phyloP scores from a whole-genome alignment of 2,329 filamentous ascomycete genomes.

The Sclerotinia glacialis region DNA sequence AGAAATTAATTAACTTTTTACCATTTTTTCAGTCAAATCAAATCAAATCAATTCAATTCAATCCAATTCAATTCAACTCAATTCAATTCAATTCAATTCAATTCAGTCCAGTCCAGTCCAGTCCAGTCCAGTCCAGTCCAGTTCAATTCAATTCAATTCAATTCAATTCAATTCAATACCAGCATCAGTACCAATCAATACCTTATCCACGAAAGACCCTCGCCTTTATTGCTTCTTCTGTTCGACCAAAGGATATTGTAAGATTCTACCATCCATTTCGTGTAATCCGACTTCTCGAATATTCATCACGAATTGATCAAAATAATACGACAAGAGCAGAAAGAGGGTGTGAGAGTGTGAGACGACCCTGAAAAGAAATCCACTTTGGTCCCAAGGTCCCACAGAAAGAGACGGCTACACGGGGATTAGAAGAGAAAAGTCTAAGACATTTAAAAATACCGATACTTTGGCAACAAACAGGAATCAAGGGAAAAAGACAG shows the following conservation, averaged over 20 bases:
- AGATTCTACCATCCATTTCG: not conserved
- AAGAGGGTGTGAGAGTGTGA: not conserved
- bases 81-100: not conserved
- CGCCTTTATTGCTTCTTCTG: conserved; percentile 1
- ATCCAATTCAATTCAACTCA: not conserved
- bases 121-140: not conserved
- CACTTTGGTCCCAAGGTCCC: conserved; percentile 3
- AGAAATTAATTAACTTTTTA: not conserved
- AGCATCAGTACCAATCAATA: not conserved
- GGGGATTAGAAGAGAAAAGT: not conserved
- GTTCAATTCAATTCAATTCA: not conserved
- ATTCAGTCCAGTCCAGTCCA: not conserved
- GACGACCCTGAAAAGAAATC: not conserved
- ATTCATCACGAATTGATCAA: too few species aligned
- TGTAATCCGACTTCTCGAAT: not conserved
- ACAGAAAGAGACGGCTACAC: conserved; percentile 12
- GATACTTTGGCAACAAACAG: conserved; percentile 3
- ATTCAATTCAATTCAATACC: not conserved
- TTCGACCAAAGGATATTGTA: not conserved
- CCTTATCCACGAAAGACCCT: not conserved
- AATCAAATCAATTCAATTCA: not conserved
- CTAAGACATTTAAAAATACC: conserved; percentile 8
- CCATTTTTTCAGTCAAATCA: too few species aligned
- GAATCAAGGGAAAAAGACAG: not conserved
- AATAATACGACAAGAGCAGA: not conserved